Evolutionary conservation across 1,284 basidiomycete species (phyloP), one percentile per base, ranked within the genome.

Genomic region (Inonotus obliquus): DNA sequence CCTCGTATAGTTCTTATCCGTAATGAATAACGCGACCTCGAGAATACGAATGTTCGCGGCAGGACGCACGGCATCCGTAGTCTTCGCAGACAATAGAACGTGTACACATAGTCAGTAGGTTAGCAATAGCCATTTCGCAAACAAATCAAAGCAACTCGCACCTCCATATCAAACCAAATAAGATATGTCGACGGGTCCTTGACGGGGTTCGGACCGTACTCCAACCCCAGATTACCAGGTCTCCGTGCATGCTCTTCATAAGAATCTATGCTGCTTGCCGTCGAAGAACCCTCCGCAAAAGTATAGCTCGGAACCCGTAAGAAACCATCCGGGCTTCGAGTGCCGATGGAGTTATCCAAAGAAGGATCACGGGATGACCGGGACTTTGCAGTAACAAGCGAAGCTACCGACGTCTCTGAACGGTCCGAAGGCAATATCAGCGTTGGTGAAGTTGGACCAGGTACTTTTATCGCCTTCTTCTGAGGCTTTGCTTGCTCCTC

Each of bases 161-260:
- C 62, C 62, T 63, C 62, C 5, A 63, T 45, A n/a, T 63, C 62
- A 35, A 63, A 60, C 62, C 62, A 63, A 6, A 63, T 35, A 29
- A 63, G 48, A 27, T 63, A 63, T 7, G 62, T 54, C 17, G 51
- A 49, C 14, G 57, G 62, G 23, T 59, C 61, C 10, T 19, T n/a
- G 19, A 62, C 56, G 4, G 56, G 41, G 19, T 27, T 48, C 7
- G 60, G 60, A 17, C 19, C 60, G 32, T 55, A 29, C 13, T 54
- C 51, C 25, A 23, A n/a, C 4, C 19, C 41, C 9, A 37, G 25
- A 14, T 32, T 41, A 21, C 11, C 23, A n/a, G 51, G 7, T 38
- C 38, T 37, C 58, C 32, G 49, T 7, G 29, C 21, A n/a, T 32
- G 25, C 10, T 51, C 58, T 9, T 52, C 29, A 25, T 1, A 25